Base-by-base conservation (phyloP, 768 basidiomycete species). In the Pleurotus pulmonarius region DNA sequence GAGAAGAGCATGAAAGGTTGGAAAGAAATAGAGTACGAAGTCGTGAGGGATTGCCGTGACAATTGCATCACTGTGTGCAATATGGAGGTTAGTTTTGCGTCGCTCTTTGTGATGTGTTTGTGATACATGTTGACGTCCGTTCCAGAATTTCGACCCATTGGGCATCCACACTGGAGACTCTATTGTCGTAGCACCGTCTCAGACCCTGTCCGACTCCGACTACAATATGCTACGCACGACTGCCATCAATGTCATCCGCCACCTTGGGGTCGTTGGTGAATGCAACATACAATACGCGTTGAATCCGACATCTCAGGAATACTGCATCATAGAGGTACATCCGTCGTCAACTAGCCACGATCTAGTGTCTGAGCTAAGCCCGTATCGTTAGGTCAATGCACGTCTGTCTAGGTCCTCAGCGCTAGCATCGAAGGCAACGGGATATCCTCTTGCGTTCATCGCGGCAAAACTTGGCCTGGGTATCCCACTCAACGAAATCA, bases 1-100 rank as follows among this genome's bases (percentile, higher is more conserved):
- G 97, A 99, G 79, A 95, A 87, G 80, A 94, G 92, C 64, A 98
- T 98, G 96, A 98, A 98, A 75, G 96, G 96, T 2, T 99, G 96
- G 96, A 98, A 99, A 75, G 96, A 99, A 78, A 96, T 99, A 62
- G 96, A 99, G 75, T 99, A 99, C 64, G 96, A 99, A 69, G 96
- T 99, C 49, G 96, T 98, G 9, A 82, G 96, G 58, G 96, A 99
- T 72, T 98, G 94, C 75, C 81, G 92, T 60, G 92, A 98, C 68
- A 99, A 99, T 69, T 98, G 96, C 69, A 98, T 98, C 75, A 96
- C 95, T 0, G 96, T 98, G 60, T 99, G 96, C 75, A 99, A 99
- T 77, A 99, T 99, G 96, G 96, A 99, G 91, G 95, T 94, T 47
- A 56, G 88, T 68, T 8, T n/a, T 3, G 46, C 47, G 9, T 18